Evolutionary conservation across 2,329 filamentous ascomycete genomes (phyloP), one percentile per base, ranked within the genome.

Genomic region (Pyrenophora teres): DNA sequence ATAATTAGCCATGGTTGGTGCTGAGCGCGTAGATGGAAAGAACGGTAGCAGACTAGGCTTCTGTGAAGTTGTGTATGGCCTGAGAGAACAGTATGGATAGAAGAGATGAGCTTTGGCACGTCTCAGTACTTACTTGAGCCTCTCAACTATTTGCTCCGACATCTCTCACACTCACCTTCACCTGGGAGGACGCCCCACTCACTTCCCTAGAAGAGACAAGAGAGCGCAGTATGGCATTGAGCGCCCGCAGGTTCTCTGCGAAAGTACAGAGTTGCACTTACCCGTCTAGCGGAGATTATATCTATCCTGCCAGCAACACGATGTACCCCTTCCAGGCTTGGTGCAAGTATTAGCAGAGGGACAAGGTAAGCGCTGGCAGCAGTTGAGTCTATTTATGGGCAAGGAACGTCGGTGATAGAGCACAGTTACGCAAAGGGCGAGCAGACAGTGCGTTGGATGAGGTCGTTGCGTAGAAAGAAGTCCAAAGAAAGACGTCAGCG

Each of bases 101-200:
- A 30, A 16, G 40, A 16, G 40, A 50, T 36, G 31, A 35, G 33
- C 23, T 6, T 40, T 27, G 37, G 31, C 30, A 18, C 35, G 18
- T 35, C 7, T 35, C 32, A 16, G 15, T 16, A 64, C 70, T 65
- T 63, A 72, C 70, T 68, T 65, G 38, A 73, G 68, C 57, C 60
- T 65, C 50, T 70, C 68, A 18, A 72, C 52, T 25, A 72, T 63
- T 32, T 72, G 67, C 43, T 69, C 67, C 70, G 72, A 71, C 35
- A 32, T 64, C 45, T 54, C 49, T 56, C 43, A 55, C 54, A 42
- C 10, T 37, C 23, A 33, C 33, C 27, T 51, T 47, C 16, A 36
- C 32, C 39, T 43, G 25, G 40, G 45, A 19, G 35, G 39, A 31
- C 38, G 46, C 50, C 50, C 52, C 38, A 31, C 40, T 32, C 21